Conservation (phyloP, 768 basidiomycete genomes). For the Cyclocybe aegerita region DNA sequence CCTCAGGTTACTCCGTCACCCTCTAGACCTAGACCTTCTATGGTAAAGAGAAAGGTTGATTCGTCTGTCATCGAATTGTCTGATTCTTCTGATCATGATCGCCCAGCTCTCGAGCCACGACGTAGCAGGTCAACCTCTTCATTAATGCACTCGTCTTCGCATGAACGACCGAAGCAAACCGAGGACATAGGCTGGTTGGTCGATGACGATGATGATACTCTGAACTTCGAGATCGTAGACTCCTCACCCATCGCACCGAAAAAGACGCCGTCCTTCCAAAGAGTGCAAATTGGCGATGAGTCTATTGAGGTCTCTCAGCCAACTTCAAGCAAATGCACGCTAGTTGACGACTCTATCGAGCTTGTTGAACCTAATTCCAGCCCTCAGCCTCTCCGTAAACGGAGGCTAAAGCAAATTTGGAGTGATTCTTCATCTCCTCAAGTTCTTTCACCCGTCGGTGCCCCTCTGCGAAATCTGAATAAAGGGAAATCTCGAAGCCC, state of each 20-base stretch:
- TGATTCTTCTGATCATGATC: conserved; percentile 23
- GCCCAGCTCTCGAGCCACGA: background rate
- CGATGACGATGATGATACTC: conserved; percentile 63
- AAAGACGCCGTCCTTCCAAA: conserved; percentile 1
- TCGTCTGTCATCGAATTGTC: conserved; percentile 26
- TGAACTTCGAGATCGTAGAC: conserved; percentile 47
- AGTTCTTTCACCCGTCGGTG: background rate
- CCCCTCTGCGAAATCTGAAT: background rate
- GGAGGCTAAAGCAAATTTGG: conserved; percentile 1
- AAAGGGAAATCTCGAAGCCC: background rate
- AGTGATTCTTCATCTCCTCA: conserved; percentile 2
- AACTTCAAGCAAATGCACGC: conserved; percentile 4
- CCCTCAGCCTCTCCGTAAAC: conserved; percentile 8
- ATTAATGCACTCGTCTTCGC: background rate
- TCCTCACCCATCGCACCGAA: conserved; percentile 42
- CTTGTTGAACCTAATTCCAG: conserved; percentile 15
- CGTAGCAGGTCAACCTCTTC: background rate
- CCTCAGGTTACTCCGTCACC: conserved; percentile 2
- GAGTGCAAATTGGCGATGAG: conserved; percentile 19
- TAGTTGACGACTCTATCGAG: conserved; percentile 17
- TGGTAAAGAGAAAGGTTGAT: conserved; percentile 7
- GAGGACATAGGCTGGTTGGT: conserved; percentile 65
- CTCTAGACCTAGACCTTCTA: conserved; percentile 6
- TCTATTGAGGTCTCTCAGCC: conserved; percentile 25
- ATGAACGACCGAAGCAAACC: conserved; percentile 12